Conservation (phyloP, 345 rosid genomes). For the Dipteronia sinensis region DNA sequence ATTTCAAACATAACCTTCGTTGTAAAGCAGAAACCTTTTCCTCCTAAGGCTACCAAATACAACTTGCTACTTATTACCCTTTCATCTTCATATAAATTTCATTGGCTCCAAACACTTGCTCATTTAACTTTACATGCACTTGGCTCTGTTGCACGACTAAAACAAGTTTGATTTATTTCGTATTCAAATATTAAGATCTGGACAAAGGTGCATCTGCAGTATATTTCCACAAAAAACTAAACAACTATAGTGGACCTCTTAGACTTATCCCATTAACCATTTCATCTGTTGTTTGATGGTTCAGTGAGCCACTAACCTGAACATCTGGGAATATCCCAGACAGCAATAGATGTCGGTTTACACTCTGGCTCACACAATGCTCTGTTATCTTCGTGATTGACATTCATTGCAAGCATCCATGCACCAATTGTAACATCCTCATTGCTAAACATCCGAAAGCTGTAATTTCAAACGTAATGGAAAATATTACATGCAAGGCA, state of each 20-base stretch:
- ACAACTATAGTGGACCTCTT: not conserved
- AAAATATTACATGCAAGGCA: not conserved
- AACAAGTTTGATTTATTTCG: not conserved
- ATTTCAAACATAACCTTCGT: not conserved
- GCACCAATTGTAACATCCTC: conserved; percentile 97
- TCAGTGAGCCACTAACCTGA: conserved; percentile 61
- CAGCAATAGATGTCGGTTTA: conserved; percentile 67
- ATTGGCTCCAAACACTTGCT: not conserved
- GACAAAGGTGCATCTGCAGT: not conserved
- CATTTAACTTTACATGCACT: conserved; percentile 1
- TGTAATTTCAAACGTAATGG: conserved; percentile 35
- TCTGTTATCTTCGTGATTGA: conserved; percentile 73
- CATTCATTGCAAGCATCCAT: conserved; percentile 99
- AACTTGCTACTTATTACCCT: not conserved
- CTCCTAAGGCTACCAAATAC: not conserved
- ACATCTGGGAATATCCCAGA: conserved; percentile 95
- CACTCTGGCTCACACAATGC: conserved; percentile 74
- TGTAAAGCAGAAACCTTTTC: not conserved
- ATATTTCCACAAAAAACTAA: not conserved
- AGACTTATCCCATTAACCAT: conserved; percentile 1
- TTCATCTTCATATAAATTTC: not conserved
- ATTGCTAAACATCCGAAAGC: conserved; percentile 96
- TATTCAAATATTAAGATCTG: not conserved
- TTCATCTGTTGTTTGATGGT: conserved; percentile 1
- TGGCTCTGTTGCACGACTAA: not conserved